phyloP scores from a whole-genome alignment of 495 filamentous ascomycete genomes.

The Xylaria acuta region DNA sequence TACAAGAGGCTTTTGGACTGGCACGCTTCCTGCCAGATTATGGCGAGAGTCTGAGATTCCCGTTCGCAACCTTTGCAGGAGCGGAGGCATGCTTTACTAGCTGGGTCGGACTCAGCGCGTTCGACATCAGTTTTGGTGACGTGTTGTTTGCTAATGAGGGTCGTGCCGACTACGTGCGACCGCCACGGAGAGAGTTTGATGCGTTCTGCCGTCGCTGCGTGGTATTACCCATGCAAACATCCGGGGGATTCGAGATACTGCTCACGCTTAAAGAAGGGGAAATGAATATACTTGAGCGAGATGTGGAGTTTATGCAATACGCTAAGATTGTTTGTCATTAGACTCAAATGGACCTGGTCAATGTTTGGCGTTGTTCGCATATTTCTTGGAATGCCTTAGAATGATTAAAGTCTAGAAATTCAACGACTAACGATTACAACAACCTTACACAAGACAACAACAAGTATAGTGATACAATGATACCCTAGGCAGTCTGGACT shows the following conservation, averaged over 20 bases:
- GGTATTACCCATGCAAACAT: background rate
- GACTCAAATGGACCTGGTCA: too few relatives aligned
- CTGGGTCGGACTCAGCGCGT: constrained; percentile 10
- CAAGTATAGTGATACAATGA: too few relatives aligned
- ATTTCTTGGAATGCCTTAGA: too few relatives aligned
- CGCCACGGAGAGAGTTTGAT: constrained; percentile 7
- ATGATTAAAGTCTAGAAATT: too few relatives aligned
- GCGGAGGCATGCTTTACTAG: background rate
- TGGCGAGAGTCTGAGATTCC: background rate
- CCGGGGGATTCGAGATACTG: constrained; percentile 1
- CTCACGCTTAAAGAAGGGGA: background rate
- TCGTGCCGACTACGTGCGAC: background rate
- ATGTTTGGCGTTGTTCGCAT: too few relatives aligned
- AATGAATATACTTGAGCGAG: background rate
- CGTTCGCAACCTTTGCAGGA: background rate
- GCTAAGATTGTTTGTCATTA: too few relatives aligned
- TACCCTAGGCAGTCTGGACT: too few relatives aligned
- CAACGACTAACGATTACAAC: too few relatives aligned
- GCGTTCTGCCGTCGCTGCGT: background rate
- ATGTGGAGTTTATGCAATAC: background rate
- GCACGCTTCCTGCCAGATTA: constrained; percentile 1
- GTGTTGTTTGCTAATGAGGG: constrained; percentile 8
- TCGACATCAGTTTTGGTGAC: constrained; percentile 15
- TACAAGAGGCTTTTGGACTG: background rate
- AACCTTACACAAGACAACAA: too few relatives aligned